Conservation (phyloP, 805 yeast species). For the Hanseniaspora jakobsenii region DNA sequence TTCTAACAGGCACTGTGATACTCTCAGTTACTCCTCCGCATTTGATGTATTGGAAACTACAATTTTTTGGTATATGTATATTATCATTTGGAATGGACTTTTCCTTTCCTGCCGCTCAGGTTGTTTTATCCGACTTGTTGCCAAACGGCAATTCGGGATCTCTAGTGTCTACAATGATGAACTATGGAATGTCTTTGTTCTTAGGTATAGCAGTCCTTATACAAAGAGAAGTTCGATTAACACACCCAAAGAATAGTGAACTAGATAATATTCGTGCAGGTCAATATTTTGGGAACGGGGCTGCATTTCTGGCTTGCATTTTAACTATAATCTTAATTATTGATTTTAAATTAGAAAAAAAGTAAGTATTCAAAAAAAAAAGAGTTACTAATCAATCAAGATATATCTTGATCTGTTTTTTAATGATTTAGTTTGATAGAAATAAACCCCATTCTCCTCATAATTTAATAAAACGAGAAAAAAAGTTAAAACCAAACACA, state of each 20-base stretch:
- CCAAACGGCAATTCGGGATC: slow-evolving; percentile 66
- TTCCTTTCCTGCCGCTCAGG: slow-evolving; percentile 63
- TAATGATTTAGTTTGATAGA: too few species aligned
- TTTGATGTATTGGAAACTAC: slow-evolving; percentile 38
- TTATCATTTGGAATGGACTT: slow-evolving; percentile 66
- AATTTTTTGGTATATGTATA: slow-evolving; percentile 44
- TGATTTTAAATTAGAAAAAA: neutral
- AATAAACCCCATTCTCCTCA: too few species aligned
- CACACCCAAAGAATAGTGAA: slow-evolving; percentile 18
- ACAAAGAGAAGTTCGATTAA: slow-evolving; percentile 31
- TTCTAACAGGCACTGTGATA: slow-evolving; percentile 42
- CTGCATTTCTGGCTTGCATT: slow-evolving; percentile 28
- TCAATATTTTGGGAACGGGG: slow-evolving; percentile 48
- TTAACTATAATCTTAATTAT: neutral
- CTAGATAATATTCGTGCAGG: slow-evolving; percentile 46
- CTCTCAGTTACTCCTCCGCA: slow-evolving; percentile 20
- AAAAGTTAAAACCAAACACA: too few species aligned
- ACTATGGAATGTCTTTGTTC: slow-evolving; percentile 59
- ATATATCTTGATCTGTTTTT: too few species aligned
- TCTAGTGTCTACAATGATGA: slow-evolving; percentile 54
- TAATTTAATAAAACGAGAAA: too few species aligned
- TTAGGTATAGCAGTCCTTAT: slow-evolving; percentile 63
- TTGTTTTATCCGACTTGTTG: slow-evolving; percentile 45
- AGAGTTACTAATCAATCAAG: too few species aligned
- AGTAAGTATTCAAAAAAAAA: neutral